These are phyloP conservation scores for Lachancea sp. DNA, from an alignment of 805 yeast species.

Conservation along the genomic window DNA sequence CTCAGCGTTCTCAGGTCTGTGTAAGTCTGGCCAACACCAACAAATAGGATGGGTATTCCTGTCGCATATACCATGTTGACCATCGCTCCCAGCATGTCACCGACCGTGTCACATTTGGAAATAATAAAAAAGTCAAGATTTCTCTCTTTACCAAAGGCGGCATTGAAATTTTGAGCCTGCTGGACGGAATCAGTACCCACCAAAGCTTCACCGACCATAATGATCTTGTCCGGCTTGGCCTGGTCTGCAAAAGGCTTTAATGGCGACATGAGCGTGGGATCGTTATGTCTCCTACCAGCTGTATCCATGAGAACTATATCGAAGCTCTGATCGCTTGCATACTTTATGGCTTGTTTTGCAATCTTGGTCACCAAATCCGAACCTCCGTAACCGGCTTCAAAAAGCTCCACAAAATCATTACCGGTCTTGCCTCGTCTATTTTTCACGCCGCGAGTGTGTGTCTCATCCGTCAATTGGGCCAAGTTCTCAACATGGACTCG, in stretches of 20 bases:
- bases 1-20: constrained; percentile 87
- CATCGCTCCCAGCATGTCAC: constrained; percentile 92
- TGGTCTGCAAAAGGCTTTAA: constrained; percentile 90
- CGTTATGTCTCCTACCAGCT: constrained; percentile 96
- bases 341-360: constrained; percentile 83
- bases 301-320: constrained; percentile 93
- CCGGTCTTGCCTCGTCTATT: constrained; percentile 34
- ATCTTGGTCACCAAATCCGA: constrained; percentile 90
- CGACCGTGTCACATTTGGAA: constrained; percentile 95
- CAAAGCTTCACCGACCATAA: constrained; percentile 97
- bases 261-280: constrained; percentile 91
- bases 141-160: constrained; percentile 82
- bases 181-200: constrained; percentile 97
- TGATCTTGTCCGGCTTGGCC: constrained; percentile 91
- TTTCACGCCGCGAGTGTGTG: constrained; percentile 32
- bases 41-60: constrained; percentile 88
- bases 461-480: constrained; percentile 52
- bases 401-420: constrained; percentile 55
- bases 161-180: constrained; percentile 89
- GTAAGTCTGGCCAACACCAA: constrained; percentile 95
- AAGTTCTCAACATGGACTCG: constrained; percentile 88
- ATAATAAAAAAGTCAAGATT: constrained; percentile 84
- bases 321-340: constrained; percentile 60
- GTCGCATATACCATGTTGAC: constrained; percentile 97
- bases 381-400: constrained; percentile 94